phyloP scores from a whole-genome alignment of 805 yeast species.

The Diddensiella santjacobensis region DNA sequence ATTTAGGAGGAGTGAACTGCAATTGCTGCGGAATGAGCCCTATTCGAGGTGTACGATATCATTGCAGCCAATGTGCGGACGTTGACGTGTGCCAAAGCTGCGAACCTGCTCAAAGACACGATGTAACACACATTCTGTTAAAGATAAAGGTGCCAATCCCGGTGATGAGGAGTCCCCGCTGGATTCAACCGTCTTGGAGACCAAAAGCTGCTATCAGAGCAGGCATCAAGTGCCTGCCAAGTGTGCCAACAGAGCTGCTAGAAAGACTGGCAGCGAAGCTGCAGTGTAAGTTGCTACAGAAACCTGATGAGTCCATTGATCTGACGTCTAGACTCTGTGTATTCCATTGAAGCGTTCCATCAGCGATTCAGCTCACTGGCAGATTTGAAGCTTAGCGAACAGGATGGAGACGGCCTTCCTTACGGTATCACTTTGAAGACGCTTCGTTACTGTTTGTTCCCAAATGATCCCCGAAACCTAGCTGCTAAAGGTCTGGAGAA shows the following conservation, averaged over 20 bases:
- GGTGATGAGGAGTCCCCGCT: constrained; percentile 26
- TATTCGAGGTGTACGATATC: constrained; percentile 45
- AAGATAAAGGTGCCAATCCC: constrained; percentile 31
- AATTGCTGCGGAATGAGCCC: constrained; percentile 33
- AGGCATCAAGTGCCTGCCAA: constrained; percentile 9
- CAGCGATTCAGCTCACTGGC: constrained; percentile 9
- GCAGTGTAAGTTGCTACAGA: not conserved
- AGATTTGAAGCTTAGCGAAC: constrained; percentile 1
- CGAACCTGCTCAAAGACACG: constrained; percentile 30
- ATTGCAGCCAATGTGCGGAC: constrained; percentile 50
- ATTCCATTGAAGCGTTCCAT: constrained; percentile 7
- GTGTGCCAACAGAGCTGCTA: not conserved
- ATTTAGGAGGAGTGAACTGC: constrained; percentile 28
- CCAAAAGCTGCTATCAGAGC: constrained; percentile 14
- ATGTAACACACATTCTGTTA: constrained; percentile 25
- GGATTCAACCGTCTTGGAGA: constrained; percentile 20
- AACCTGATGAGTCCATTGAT: not conserved
- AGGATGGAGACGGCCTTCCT: not conserved
- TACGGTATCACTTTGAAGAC: constrained; percentile 10
- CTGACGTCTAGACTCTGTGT: not conserved
- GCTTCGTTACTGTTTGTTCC: not conserved
- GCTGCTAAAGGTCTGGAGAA: constrained; percentile 4
- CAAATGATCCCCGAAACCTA: constrained; percentile 1
- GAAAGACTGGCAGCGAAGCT: not conserved
- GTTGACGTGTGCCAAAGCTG: constrained; percentile 50